phyloP scores from a whole-genome alignment of 495 filamentous ascomycete genomes.

The Trichoderma orchidacearum region DNA sequence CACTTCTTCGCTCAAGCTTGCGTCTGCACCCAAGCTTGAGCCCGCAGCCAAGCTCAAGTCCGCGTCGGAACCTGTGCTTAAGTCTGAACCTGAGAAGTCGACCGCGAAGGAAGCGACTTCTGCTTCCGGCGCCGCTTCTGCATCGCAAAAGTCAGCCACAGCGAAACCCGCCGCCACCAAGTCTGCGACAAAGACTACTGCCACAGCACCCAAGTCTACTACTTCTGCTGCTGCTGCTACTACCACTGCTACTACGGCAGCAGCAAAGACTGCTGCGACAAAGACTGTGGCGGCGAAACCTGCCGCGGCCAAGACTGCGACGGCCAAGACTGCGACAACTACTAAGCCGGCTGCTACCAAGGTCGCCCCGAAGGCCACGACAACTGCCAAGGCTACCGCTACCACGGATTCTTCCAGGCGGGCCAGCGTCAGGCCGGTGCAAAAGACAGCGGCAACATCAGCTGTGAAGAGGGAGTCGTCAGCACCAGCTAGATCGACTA shows the following conservation, averaged over 20 bases:
- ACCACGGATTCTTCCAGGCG: neutral
- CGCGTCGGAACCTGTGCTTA: neutral
- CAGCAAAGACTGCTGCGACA: conserved; percentile 18
- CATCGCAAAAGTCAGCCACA: neutral
- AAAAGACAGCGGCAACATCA: conserved; percentile 6
- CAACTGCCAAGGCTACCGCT: conserved; percentile 3
- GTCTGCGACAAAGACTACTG: no score
- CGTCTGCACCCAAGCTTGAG: neutral
- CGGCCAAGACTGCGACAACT: conserved; percentile 13
- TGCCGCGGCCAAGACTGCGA: conserved; percentile 11
- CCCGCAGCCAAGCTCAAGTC: conserved; percentile 5
- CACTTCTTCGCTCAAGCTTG: neutral
- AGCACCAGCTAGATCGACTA: neutral
- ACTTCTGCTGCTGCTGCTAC: no score
- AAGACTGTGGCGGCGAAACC: conserved; percentile 2
- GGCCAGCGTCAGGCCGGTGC: neutral
- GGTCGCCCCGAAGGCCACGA: neutral
- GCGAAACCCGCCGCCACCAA: conserved; percentile 10
- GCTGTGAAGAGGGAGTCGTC: conserved; percentile 11
- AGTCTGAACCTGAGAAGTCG: neutral
- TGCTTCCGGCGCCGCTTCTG: neutral
- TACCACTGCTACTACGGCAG: no score
- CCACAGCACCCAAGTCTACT: no score
- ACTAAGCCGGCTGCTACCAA: conserved; percentile 9
- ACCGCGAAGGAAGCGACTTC: neutral